A percentile compares a stretch with the other conserved stretches of the same genome.
These are phyloP conservation scores for Isatis lusitanica DNA, from an alignment of 441 rosid genomes.

Conservation along the genomic window DNA sequence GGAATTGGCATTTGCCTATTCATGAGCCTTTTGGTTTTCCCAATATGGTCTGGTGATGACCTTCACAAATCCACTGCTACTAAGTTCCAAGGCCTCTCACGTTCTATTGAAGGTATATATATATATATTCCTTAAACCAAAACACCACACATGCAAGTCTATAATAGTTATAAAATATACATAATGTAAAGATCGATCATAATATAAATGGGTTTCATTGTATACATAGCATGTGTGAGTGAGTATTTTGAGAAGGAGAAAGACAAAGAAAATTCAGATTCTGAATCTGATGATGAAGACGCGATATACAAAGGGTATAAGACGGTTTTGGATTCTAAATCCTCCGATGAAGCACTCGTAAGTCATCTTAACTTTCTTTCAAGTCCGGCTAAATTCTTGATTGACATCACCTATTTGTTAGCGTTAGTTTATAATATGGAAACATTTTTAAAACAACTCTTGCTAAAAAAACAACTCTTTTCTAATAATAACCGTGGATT, in stretches of 20 bases:
- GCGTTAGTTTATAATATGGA: neutral
- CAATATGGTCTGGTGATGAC: conserved; percentile 85
- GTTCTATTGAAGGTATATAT: conserved; percentile 56
- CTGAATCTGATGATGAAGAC: conserved; percentile 48
- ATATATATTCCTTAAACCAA: neutral
- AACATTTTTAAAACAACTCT: too few species aligned
- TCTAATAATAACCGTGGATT: too few species aligned
- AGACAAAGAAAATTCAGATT: conserved; percentile 31
- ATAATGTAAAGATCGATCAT: neutral
- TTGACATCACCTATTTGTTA: neutral
- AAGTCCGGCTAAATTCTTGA: neutral
- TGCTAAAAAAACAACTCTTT: too few species aligned
- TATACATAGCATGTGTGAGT: conserved; percentile 56
- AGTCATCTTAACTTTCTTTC: conserved; percentile 20
- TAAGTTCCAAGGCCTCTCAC: conserved; percentile 57
- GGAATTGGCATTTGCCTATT: conserved; percentile 64
- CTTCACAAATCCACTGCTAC: conserved; percentile 59
- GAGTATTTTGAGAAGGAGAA: conserved; percentile 42
- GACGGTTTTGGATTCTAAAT: conserved; percentile 75
- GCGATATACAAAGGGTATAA: conserved; percentile 67
- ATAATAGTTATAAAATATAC: neutral
- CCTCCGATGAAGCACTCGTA: conserved; percentile 72
- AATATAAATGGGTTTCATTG: neutral
- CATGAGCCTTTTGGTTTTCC: conserved; percentile 59
- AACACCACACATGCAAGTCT: neutral